Base-by-base conservation (phyloP, 805 yeast genomes). In the Helenozyma rhizophorensis region DNA sequence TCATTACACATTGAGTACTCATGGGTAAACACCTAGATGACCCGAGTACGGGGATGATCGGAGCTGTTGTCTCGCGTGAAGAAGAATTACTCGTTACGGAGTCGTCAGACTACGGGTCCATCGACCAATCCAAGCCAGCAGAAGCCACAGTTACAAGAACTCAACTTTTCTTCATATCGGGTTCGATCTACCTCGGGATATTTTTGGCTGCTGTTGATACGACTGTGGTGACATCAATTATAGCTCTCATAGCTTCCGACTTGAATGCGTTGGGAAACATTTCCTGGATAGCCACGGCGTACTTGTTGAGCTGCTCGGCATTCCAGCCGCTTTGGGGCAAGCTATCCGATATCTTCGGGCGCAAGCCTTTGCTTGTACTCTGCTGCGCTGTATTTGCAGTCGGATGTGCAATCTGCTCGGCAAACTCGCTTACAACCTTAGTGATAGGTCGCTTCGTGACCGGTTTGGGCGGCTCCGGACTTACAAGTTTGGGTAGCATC, bases 391-490 rank as follows among this genome's bases (percentile, higher is more conserved):
- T 72, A n/a, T 82, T 82, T 50, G 70, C 75, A 2, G 24, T 77
- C 2, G 89, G 72, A 1, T 67, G 72, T 32, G 46, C 73, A 9
- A 65, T 78, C 29, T 79, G 85, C 51, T 77, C 66, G 1, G 70
- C 81, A 1, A 58, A 62, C 56, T 76, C 56, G 50, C 73, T 48
- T 10, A 43, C 60, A 27, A 43, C 66, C 33, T 62, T 82, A 41
- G 74, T 80, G 7, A 40, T 73, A 18, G 83, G 83, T 4, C 65
- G 86, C 48, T 76, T 85, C 40, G 66, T 87, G 30, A 79, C 94
- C 17, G 96, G 96, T 13, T 72, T 83, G 35, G 96, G 96, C 9
- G 95, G 95, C 12, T 93, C 95, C 5, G 96, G 96, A 1, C 73
- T 87, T 50, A 76, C 80, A 31, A 71, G 89, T 0, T 62, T 86